These are phyloP conservation scores for Termitomyces sp. DNA, from an alignment of 1,284 basidiomycete species.

Conservation along the genomic window DNA sequence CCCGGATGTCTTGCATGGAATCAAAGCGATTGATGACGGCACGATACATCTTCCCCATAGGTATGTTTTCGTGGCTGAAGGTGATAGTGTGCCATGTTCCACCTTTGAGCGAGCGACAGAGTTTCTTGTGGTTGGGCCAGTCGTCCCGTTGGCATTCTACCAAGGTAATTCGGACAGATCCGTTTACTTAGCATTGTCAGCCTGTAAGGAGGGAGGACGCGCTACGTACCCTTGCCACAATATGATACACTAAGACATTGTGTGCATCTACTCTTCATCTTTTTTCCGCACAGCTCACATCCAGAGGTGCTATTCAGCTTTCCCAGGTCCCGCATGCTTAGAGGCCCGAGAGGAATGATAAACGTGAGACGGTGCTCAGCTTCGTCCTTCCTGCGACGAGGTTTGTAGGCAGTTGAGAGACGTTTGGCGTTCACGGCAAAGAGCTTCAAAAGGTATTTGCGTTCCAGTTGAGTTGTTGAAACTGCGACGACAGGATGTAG, in stretches of 20 bases:
- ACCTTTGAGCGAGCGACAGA: slow-evolving; percentile 34
- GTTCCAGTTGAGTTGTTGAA: slow-evolving; percentile 28
- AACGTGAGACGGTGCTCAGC: slow-evolving; percentile 28
- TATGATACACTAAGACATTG: slow-evolving; percentile 34
- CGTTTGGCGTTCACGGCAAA: slow-evolving; percentile 27
- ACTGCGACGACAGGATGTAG: slow-evolving; percentile 5
- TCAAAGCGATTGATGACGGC: slow-evolving; percentile 19
- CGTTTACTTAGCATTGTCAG: neutral
- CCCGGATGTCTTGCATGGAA: slow-evolving; percentile 3
- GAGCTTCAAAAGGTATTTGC: slow-evolving; percentile 29
- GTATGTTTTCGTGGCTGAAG: slow-evolving; percentile 16
- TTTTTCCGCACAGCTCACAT: slow-evolving; percentile 35
- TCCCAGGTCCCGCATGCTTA: slow-evolving; percentile 32
- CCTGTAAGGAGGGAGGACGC: neutral
- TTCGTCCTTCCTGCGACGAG: slow-evolving; percentile 19
- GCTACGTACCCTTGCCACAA: slow-evolving; percentile 28
- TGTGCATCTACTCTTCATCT: slow-evolving; percentile 27
- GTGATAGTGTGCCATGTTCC: slow-evolving; percentile 33
- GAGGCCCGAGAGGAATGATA: slow-evolving; percentile 33
- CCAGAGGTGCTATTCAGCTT: slow-evolving; percentile 30
- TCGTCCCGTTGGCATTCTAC: slow-evolving; percentile 36
- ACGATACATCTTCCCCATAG: neutral
- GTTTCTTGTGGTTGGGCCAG: slow-evolving; percentile 35
- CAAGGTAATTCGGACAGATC: neutral
- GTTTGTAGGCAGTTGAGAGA: slow-evolving; percentile 24